Percentiles rank a stretch among this genome's conserved stretches.
Evolutionary conservation across 1,284 basidiomycete species (phyloP).

Genomic region (Leccinum variabile): DNA sequence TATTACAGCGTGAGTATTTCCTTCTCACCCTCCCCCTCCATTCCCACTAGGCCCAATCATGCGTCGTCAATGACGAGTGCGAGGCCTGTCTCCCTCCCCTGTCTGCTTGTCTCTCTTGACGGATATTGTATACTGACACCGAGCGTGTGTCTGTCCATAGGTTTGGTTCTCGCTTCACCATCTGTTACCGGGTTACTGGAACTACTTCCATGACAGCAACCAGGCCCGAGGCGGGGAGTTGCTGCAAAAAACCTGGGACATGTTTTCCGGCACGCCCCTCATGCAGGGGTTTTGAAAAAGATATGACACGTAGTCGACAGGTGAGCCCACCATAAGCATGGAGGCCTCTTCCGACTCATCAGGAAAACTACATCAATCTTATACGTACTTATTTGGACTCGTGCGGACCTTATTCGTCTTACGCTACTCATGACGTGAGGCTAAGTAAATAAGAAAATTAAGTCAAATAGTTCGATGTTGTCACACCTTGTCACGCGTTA

Average conservation of each 20-base stretch:
- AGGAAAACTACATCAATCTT: too few relatives aligned
- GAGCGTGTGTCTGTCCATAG: conserved; percentile 7
- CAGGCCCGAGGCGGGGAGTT: conserved; percentile 20
- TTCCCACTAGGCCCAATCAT: not conserved
- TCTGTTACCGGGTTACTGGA: conserved; percentile 35
- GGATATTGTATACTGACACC: conserved; percentile 5
- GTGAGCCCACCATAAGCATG: not conserved
- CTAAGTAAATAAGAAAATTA: too few relatives aligned
- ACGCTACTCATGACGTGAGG: too few relatives aligned
- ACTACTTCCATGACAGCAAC: conserved; percentile 28
- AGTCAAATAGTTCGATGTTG: too few relatives aligned
- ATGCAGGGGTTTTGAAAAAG: conserved; percentile 14
- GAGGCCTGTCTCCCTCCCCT: not conserved
- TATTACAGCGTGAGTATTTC: conserved; percentile 35
- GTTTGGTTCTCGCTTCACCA: conserved; percentile 36
- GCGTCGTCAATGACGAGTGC: not conserved
- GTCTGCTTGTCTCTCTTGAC: not conserved
- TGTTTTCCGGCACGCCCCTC: conserved; percentile 19
- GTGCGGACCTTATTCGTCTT: too few relatives aligned
- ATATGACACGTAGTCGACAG: not conserved
- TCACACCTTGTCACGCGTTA: too few relatives aligned
- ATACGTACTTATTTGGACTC: too few relatives aligned
- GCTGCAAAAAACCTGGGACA: conserved; percentile 25
- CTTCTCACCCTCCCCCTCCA: not conserved
- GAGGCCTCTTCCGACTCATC: not conserved